These are phyloP conservation scores for Kalmusia sp. DNA, from an alignment of 2,329 filamentous ascomycete genomes.

Conservation along the genomic window DNA sequence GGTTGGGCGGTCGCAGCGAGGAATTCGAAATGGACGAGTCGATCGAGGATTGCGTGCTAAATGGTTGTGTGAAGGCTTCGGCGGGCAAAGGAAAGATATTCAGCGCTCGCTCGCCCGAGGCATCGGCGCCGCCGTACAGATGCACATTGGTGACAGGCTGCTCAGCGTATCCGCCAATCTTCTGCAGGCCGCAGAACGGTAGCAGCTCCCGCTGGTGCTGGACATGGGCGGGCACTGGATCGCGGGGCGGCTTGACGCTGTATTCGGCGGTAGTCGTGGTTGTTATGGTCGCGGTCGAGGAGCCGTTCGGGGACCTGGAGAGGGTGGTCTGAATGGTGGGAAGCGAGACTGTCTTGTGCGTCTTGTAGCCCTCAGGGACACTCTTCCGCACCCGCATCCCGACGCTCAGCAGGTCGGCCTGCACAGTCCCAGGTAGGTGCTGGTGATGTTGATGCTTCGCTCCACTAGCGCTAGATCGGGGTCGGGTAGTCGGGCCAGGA, in stretches of 20 bases:
- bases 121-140: slow-evolving; percentile 47
- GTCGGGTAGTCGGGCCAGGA: slow-evolving; percentile 34
- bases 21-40: slow-evolving; percentile 35
- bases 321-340: slow-evolving; percentile 36
- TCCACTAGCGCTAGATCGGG: slow-evolving; percentile 20
- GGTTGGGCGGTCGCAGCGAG: slow-evolving; percentile 25
- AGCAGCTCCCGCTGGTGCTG: slow-evolving; percentile 66
- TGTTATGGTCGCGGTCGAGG: slow-evolving; percentile 15
- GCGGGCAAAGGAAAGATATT: slow-evolving; percentile 39
- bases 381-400: slow-evolving; percentile 95
- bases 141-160: slow-evolving; percentile 58
- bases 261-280: slow-evolving; percentile 21
- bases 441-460: slow-evolving; percentile 14
- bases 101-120: slow-evolving; percentile 37
- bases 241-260: slow-evolving; percentile 32
- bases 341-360: slow-evolving; percentile 54
- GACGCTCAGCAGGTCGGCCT: slow-evolving; percentile 85
- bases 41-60: slow-evolving; percentile 40
- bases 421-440: slow-evolving; percentile 68
- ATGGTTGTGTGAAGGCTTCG: slow-evolving; percentile 42
- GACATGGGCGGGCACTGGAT: slow-evolving; percentile 26
- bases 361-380: slow-evolving; percentile 94
- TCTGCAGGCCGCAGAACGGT: slow-evolving; percentile 83
- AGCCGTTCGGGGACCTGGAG: slow-evolving; percentile 23
- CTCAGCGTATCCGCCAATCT: slow-evolving; percentile 70